Evolutionary conservation across 805 yeast genomes (phyloP), one percentile per base, ranked within the genome.

Genomic region (Candida ulmi): DNA sequence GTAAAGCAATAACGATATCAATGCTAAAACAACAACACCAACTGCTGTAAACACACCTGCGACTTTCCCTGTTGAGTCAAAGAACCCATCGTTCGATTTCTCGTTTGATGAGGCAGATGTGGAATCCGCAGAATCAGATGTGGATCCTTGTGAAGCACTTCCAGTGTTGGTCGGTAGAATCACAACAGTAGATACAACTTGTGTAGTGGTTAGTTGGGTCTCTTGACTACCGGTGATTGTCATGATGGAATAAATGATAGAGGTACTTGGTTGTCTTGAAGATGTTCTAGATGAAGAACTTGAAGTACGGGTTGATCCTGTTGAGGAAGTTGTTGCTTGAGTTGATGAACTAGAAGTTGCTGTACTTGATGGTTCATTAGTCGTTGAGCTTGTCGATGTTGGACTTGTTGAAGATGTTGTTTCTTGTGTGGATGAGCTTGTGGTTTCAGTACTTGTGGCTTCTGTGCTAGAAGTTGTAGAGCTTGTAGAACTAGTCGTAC

Each of bases 21-120:
- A 35, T 0, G 69, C 76, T 0, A 74, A 47, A 0, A 63, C 73
- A 3, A 80, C 80, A 4, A 85, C 46, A 1, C 88, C 93, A 16
- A 85, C 93, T 0, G 75, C 88, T 2, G 80, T 74, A 59, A 84
- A 84, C 0, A 83, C 80, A 2, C 93, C 95, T 0, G 90, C 93
- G 1, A 85, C 91, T 51, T 80, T 81, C 0, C 90, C 91, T 28
- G 71, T 72, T 30, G 74, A 65, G 40, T 73, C 68, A 62, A 81
- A 85, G 55, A 82, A 84, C 3, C 77, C 62, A 23, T 52, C 53
- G 50, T 42, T 34, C 3, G 52, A 32, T n/a, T n/a, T n/a, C 40
- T 27, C 27, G 6, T 49, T 19, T 11, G 55, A 25, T 11, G 46
- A n/a, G 8, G 39, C 7, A 51, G 43, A 35, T 11, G 51, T 19